These are phyloP conservation scores for Tuber magnatum DNA, from an alignment of 495 filamentous ascomycete genomes.

Conservation along the genomic window DNA sequence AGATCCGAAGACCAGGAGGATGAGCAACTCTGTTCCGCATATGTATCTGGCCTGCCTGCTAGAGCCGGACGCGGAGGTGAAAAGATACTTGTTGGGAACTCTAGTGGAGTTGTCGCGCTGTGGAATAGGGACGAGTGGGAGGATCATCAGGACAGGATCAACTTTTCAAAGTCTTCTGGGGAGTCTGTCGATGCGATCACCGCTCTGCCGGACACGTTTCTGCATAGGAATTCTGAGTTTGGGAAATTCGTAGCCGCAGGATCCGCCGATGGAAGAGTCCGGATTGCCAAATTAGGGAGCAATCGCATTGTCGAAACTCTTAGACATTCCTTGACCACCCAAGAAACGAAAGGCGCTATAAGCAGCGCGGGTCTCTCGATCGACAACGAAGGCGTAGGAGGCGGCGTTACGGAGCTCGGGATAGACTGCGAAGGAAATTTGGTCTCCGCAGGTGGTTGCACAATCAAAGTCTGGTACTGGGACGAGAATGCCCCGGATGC, in stretches of 20 bases:
- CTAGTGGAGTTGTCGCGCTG: constrained; percentile 71
- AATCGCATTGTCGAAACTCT: constrained; percentile 34
- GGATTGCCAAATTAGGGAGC: constrained; percentile 35
- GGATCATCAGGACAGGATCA: constrained; percentile 82
- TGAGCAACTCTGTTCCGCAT: constrained; percentile 71
- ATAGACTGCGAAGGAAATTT: constrained; percentile 35
- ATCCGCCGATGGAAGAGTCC: constrained; percentile 35
- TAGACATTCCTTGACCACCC: constrained; percentile 24
- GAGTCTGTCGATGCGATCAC: constrained; percentile 34
- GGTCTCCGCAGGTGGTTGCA: constrained; percentile 27
- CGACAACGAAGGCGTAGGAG: constrained; percentile 10
- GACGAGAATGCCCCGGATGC: constrained; percentile 10
- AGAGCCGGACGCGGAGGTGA: constrained; percentile 59
- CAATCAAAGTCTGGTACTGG: constrained; percentile 33
- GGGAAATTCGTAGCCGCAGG: constrained; percentile 32
- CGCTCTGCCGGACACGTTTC: constrained; percentile 28
- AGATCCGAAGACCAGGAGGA: constrained; percentile 90
- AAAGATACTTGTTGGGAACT: constrained; percentile 72
- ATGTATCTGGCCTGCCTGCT: constrained; percentile 58
- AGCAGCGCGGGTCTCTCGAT: not conserved
- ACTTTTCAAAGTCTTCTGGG: constrained; percentile 46
- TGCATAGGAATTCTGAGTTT: constrained; percentile 14
- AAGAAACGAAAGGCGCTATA: constrained; percentile 22
- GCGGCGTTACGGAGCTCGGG: constrained; percentile 35
- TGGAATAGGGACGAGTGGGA: constrained; percentile 95